These are phyloP conservation scores for Glycyrrhiza uralensis DNA, from an alignment of 306 rosid genomes.

Conservation along the genomic window DNA sequence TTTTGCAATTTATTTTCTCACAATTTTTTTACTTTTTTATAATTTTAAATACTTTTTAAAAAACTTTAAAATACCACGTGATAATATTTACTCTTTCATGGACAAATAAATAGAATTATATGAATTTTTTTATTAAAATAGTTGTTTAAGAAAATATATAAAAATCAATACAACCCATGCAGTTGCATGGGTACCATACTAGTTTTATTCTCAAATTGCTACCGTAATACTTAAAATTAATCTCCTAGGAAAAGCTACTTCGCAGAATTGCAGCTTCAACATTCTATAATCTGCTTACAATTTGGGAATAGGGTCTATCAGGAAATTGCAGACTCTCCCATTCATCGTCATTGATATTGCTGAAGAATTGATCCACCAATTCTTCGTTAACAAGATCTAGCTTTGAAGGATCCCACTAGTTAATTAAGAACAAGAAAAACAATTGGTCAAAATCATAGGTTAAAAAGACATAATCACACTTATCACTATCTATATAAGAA, in stretches of 20 bases:
- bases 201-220: too few species aligned
- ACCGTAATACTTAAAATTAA: neutral
- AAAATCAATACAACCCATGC: too few species aligned
- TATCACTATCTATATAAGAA: neutral
- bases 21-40: too few species aligned
- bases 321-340: neutral
- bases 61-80: too few species aligned
- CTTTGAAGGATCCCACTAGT: slow-evolving; percentile 27
- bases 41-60: too few species aligned
- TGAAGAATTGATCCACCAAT: slow-evolving; percentile 7
- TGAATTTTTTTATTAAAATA: too few species aligned
- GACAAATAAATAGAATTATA: too few species aligned
- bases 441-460: neutral
- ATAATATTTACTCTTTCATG: too few species aligned
- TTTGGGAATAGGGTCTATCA: slow-evolving; percentile 4
- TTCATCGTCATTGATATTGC: neutral
- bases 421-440: neutral
- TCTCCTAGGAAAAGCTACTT: neutral
- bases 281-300: neutral
- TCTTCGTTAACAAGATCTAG: slow-evolving; percentile 1
- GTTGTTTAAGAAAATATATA: too few species aligned
- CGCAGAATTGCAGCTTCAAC: neutral
- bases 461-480: neutral
- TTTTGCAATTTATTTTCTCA: too few species aligned
- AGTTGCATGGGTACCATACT: too few species aligned